A percentile compares a stretch with the other conserved stretches of the same genome.
These are phyloP conservation scores for Vigna trinervia DNA, from an alignment of 306 rosid genomes.

Conservation along the genomic window DNA sequence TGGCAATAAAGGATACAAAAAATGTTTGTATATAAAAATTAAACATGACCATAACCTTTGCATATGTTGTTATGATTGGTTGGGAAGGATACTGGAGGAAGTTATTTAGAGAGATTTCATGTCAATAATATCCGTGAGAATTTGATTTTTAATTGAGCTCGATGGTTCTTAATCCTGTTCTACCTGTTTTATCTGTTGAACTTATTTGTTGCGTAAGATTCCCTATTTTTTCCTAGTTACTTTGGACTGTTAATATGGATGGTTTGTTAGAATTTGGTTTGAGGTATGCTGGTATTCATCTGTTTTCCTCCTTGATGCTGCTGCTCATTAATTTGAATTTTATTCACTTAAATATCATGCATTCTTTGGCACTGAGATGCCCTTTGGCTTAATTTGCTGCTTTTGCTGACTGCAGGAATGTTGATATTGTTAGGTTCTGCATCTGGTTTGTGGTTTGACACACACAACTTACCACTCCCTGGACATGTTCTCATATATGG, in stretches of 20 bases:
- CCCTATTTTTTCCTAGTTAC: constrained; percentile 13
- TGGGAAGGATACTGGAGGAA: neutral
- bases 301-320: constrained; percentile 33
- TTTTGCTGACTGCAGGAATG: constrained; percentile 68
- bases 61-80: constrained; percentile 3
- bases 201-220: constrained; percentile 31
- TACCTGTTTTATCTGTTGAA: constrained; percentile 36
- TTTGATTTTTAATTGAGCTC: neutral
- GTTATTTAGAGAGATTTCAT: neutral
- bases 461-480: constrained; percentile 77
- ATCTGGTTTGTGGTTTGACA: constrained; percentile 79
- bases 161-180: neutral
- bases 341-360: neutral
- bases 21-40: constrained; percentile 1
- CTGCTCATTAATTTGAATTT: constrained; percentile 32
- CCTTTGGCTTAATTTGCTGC: constrained; percentile 34
- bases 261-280: constrained; percentile 28
- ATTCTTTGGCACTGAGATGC: constrained; percentile 5
- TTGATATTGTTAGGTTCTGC: constrained; percentile 72
- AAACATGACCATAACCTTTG: constrained; percentile 15
- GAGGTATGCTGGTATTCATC: constrained; percentile 36
- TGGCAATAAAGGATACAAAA: neutral
- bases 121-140: neutral
- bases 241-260: constrained; percentile 24
- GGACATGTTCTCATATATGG: constrained; percentile 88